Conservation (phyloP, 2,329 filamentous ascomycete species). For the Diaporthe citri region DNA sequence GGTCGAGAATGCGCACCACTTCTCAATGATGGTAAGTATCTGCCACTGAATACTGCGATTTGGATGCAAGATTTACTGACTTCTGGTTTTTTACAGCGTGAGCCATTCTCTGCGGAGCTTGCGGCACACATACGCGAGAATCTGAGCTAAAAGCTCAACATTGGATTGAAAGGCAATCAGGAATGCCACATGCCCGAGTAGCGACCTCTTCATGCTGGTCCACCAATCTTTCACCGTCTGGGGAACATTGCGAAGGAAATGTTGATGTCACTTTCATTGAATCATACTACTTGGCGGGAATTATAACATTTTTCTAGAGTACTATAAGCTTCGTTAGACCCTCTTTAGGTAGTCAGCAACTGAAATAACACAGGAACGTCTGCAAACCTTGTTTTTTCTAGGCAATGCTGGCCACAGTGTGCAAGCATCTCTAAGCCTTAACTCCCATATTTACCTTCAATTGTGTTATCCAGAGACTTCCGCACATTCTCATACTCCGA, state of each 20-base stretch:
- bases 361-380: not conserved
- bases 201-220: no score
- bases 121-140: constrained; percentile 7
- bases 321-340: not conserved
- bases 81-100: not conserved
- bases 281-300: not conserved
- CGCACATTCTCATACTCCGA: constrained; percentile 18
- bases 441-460: not conserved
- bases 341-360: not conserved
- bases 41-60: rapidly evolving
- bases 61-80: not conserved
- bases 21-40: constrained; percentile 30
- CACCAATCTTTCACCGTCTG: rapidly evolving
- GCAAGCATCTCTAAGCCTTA: not conserved
- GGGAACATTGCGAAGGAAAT: not conserved
- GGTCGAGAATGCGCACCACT: constrained; percentile 26
- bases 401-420: no score
- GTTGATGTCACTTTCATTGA: not conserved
- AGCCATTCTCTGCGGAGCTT: constrained; percentile 18
- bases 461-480: not conserved
- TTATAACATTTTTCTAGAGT: not conserved
- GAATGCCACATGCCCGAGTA: not conserved
- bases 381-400: no score
- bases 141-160: not conserved
- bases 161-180: not conserved